Evolutionary conservation across 1,284 basidiomycete genomes (phyloP), one percentile per base, ranked within the genome.

Genomic region (Rhodotorula sp.): DNA sequence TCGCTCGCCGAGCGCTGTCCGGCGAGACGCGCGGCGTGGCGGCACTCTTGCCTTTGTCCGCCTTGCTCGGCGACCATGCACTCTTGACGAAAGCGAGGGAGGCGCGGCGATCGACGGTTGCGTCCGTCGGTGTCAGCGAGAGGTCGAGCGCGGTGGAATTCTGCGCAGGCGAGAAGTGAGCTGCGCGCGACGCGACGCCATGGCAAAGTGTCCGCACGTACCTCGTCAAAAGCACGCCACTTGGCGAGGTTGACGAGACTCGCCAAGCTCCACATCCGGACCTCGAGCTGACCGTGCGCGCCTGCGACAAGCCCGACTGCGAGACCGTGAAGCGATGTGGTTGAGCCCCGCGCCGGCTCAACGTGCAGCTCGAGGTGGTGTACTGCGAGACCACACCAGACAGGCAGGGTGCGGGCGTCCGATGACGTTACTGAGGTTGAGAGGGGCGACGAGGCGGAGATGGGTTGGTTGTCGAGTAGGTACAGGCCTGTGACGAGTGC

Each of bases 191-290:
- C 0, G 50, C 4, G 46, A 67, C 52, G 50, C 34, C 34, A 34
- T 34, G 50, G 27, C 5, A 61, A 56, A 19, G 64, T 27, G 17
- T 41, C 8, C 1, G 61, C 56, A 23, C 61, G 42, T 14, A 68
- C 72, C 52, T 62, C 44, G 56, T 67, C 70, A 54, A 55, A 68
- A 7, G 54, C 48, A 7, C 71, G 56, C 73, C 73, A 74, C 27
- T 66, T 72, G n/a, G 64, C 73, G 17, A 74, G n/a, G 55, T 63
- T 70, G 53, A 72, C 42, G 25, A 74, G 16, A 19, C 42, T 59
- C n/a, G 42, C 17, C 19, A 74, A 19, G 21, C 56, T 72, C 73
- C 73, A 74, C 71, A 72, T 74, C 63, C 66, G 60, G 41, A 74
- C 9, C 45, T 61, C 50, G 13, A 34, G 45, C 27, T 48, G 66